Percentiles rank a stretch among this genome's conserved stretches.
Evolutionary conservation across 2,329 filamentous ascomycete genomes (phyloP).

Genomic region (Didymella lethalis): DNA sequence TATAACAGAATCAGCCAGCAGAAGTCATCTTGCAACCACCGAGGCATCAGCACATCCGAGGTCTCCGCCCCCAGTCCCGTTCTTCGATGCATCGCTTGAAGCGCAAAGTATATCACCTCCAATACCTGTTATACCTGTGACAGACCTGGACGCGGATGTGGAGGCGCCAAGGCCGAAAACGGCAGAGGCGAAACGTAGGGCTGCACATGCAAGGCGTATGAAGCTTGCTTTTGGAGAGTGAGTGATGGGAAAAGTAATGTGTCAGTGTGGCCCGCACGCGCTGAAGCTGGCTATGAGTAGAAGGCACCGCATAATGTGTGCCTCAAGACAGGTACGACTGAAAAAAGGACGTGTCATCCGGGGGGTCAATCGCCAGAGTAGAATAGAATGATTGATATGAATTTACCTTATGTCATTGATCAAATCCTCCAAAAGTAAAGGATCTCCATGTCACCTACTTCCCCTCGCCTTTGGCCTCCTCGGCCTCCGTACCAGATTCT

Average conservation of each 20-base stretch:
- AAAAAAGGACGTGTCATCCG: neutral
- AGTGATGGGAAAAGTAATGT: neutral
- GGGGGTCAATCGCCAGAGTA: neutral
- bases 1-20: too few species aligned
- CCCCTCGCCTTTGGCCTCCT: neutral
- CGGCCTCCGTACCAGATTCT: neutral
- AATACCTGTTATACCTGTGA: neutral
- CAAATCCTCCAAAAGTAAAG: neutral
- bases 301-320: neutral
- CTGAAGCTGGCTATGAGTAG: neutral
- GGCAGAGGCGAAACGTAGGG: slow-evolving; percentile 37
- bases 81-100: neutral
- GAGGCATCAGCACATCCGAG: neutral
- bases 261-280: neutral
- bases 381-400: neutral
- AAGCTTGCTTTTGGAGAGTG: slow-evolving; percentile 10
- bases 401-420: neutral
- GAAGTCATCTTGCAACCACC: too few species aligned
- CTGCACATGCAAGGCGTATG: slow-evolving; percentile 40
- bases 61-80: neutral
- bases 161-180: slow-evolving; percentile 7
- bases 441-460: neutral
- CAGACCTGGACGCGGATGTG: neutral
- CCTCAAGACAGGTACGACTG: neutral
- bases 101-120: neutral